phyloP scores from a whole-genome alignment of 768 basidiomycete genomes.

The Leucocoprinus sp. region DNA sequence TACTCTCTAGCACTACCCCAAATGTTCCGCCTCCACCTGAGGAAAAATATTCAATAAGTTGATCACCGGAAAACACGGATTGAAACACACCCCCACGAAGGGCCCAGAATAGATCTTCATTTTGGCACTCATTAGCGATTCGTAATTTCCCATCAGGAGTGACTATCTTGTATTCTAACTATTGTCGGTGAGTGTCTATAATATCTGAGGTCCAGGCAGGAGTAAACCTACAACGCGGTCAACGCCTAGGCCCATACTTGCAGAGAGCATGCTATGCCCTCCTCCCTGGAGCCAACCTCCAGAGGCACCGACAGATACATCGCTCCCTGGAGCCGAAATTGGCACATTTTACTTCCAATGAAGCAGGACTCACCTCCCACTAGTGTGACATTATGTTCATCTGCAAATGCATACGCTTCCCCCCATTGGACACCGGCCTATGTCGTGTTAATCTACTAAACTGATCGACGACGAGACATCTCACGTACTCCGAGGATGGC shows the following conservation, averaged over 20 bases:
- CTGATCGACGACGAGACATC: not conserved
- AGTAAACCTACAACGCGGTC: slow-evolving; percentile 32
- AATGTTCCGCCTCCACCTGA: slow-evolving; percentile 31
- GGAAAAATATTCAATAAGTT: not conserved
- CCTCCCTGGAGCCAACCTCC: slow-evolving; percentile 41
- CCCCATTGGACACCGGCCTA: slow-evolving; percentile 40
- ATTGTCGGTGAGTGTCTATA: not conserved
- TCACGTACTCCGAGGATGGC: slow-evolving; percentile 33
- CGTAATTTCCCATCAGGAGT: slow-evolving; percentile 35
- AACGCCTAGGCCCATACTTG: slow-evolving; percentile 37
- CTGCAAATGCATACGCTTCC: slow-evolving; percentile 36
- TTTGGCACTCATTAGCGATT: slow-evolving; percentile 33
- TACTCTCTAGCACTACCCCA: slow-evolving; percentile 27
- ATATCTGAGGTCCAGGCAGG: not conserved
- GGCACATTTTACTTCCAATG: too few species aligned
- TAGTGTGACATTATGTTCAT: slow-evolving; percentile 33
- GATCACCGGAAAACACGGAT: not conserved
- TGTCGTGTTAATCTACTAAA: not conserved
- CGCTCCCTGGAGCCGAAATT: slow-evolving; percentile 15
- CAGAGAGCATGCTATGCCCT: slow-evolving; percentile 35
- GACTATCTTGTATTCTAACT: slow-evolving; percentile 25
- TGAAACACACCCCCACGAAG: slow-evolving; percentile 30
- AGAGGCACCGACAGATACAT: slow-evolving; percentile 32
- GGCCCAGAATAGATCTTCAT: slow-evolving; percentile 37
- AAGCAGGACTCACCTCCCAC: slow-evolving; percentile 29